Evolutionary conservation across 1,284 basidiomycete species (phyloP).

Genomic region (Peniophora sp.): DNA sequence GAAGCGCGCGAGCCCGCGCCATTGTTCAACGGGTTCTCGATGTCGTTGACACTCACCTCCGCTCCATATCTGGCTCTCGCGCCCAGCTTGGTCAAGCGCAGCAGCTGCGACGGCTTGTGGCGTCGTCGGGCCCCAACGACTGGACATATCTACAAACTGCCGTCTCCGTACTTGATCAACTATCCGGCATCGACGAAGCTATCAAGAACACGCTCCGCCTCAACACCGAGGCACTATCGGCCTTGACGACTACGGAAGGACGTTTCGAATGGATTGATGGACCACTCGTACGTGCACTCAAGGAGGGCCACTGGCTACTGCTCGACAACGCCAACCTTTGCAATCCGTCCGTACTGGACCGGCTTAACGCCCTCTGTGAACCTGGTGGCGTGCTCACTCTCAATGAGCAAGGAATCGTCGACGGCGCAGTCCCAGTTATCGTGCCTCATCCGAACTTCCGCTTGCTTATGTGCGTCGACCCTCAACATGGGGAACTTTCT

Average conservation of each 20-base stretch:
- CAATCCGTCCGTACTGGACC: constrained; percentile 91
- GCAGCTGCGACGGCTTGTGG: constrained; percentile 5
- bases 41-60: constrained; percentile 31
- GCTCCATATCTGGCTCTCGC: constrained; percentile 28
- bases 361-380: constrained; percentile 96
- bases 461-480: constrained; percentile 92
- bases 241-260: constrained; percentile 26
- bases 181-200: constrained; percentile 3
- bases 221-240: constrained; percentile 1
- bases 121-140: neutral
- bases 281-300: constrained; percentile 85
- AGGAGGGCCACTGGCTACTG: constrained; percentile 83
- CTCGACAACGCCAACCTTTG: constrained; percentile 95
- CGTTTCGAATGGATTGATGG: constrained; percentile 96
- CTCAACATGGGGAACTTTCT: constrained; percentile 88
- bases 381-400: constrained; percentile 74
- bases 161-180: constrained; percentile 7
- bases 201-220: constrained; percentile 4
- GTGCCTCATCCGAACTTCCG: constrained; percentile 86
- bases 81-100: constrained; percentile 11
- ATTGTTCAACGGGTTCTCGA: constrained; percentile 32
- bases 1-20: constrained; percentile 28
- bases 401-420: constrained; percentile 84
- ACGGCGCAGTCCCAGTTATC: constrained; percentile 70
- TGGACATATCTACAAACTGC: constrained; percentile 5